Evolutionary conservation across 208 protist species (phyloP).

Genomic region (Crithidia sp.): DNA sequence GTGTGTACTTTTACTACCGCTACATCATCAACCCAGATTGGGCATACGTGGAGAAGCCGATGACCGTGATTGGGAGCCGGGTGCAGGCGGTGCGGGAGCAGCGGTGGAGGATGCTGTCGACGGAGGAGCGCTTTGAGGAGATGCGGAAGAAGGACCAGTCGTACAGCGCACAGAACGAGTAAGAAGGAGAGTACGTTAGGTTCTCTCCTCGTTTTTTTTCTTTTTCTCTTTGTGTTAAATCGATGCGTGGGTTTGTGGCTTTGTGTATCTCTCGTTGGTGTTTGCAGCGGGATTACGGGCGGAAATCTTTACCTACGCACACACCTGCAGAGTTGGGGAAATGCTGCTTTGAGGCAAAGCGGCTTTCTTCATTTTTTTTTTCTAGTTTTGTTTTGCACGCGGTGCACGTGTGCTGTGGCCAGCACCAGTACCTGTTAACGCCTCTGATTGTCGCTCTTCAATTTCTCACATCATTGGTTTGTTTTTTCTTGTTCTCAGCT

Average conservation of each 20-base stretch:
- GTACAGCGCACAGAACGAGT: constrained; percentile 1
- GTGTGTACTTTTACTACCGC: constrained; percentile 84
- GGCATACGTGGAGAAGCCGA: constrained; percentile 74
- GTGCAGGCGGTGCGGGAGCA: constrained; percentile 66
- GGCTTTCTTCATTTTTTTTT: too few species aligned
- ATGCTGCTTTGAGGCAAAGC: too few species aligned
- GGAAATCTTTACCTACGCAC: too few species aligned
- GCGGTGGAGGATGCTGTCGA: constrained; percentile 44
- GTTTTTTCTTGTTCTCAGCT: not conserved
- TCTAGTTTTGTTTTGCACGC: too few species aligned
- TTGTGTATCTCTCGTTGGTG: too few species aligned
- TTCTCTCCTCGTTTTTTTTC: not conserved
- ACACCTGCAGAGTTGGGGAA: too few species aligned
- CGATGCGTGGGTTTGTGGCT: too few species aligned
- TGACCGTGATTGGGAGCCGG: constrained; percentile 77
- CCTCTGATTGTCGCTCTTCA: not conserved
- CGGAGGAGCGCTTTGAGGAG: constrained; percentile 44
- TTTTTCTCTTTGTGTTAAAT: not conserved
- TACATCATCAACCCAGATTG: constrained; percentile 91
- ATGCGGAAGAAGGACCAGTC: constrained; percentile 13
- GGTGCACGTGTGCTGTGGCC: too few species aligned
- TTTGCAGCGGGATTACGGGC: too few species aligned
- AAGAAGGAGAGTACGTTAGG: not conserved
- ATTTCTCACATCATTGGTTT: not conserved
- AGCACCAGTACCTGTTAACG: too few species aligned